phyloP scores from a whole-genome alignment of 257 asterid species.

The Forsythia viridissima region DNA sequence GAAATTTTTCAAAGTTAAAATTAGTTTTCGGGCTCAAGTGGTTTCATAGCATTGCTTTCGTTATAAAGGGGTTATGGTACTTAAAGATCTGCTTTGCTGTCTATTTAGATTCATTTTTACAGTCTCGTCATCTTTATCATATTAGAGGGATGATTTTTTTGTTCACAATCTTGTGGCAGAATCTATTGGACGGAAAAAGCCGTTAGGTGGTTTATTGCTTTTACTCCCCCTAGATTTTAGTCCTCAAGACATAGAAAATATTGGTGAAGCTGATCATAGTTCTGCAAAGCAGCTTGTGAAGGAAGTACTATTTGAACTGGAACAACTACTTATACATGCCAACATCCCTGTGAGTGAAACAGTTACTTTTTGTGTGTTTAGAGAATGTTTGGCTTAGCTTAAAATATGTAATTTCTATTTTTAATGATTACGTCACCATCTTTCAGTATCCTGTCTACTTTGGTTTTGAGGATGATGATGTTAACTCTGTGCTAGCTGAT shows the following conservation, averaged over 20 bases:
- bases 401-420: too few species aligned
- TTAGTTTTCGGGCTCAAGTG: background rate
- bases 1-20: too few species aligned
- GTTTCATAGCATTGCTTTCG: background rate
- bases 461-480: constrained; percentile 77
- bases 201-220: constrained; percentile 82
- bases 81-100: background rate
- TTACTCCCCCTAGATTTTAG: constrained; percentile 72
- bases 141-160: constrained; percentile 17
- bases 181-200: constrained; percentile 72
- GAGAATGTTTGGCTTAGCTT: too few species aligned
- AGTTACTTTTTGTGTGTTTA: background rate
- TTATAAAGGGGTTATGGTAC: background rate
- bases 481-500: constrained; percentile 76
- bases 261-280: constrained; percentile 40
- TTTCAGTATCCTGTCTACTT: constrained; percentile 96
- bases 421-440: background rate
- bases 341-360: constrained; percentile 76
- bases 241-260: constrained; percentile 40
- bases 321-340: constrained; percentile 65
- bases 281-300: constrained; percentile 38
- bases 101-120: background rate
- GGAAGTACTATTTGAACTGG: constrained; percentile 60
- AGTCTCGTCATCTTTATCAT: background rate
- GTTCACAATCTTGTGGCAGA: constrained; percentile 48